A percentile compares a stretch with the other conserved stretches of the same genome.
phyloP scores from a whole-genome alignment of 2,329 filamentous ascomycete genomes.

The Periconia digitata region DNA sequence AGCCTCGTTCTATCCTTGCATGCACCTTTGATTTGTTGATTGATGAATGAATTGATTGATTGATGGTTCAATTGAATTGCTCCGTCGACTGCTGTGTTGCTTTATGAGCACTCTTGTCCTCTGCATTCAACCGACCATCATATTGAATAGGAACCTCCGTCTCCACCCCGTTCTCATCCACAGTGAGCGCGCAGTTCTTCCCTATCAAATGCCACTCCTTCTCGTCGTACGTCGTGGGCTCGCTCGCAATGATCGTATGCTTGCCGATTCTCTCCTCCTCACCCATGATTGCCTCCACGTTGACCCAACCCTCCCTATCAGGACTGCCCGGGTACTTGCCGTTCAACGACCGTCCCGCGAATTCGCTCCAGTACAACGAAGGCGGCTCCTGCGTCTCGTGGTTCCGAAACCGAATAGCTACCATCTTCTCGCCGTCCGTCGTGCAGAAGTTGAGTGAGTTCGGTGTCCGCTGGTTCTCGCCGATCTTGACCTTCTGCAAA shows the following conservation, averaged over 20 bases:
- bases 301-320: slow-evolving; percentile 41
- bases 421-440: slow-evolving; percentile 53
- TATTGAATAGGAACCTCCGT: slow-evolving; percentile 42
- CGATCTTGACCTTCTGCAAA: slow-evolving; percentile 49
- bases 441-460: slow-evolving; percentile 57
- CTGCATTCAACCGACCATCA: slow-evolving; percentile 42
- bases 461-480: slow-evolving; percentile 42
- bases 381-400: slow-evolving; percentile 55
- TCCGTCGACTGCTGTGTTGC: background rate
- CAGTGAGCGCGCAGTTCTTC: slow-evolving; percentile 50
- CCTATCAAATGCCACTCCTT: slow-evolving; percentile 55
- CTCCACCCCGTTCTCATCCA: slow-evolving; percentile 45
- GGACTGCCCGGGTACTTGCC: slow-evolving; percentile 55
- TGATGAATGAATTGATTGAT: too few species aligned
- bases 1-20: too few species aligned
- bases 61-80: too few species aligned
- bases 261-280: slow-evolving; percentile 49
- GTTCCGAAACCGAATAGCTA: slow-evolving; percentile 57
- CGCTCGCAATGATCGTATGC: slow-evolving; percentile 57
- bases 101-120: slow-evolving; percentile 37
- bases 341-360: slow-evolving; percentile 56
- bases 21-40: too few species aligned
- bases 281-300: slow-evolving; percentile 37
- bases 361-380: slow-evolving; percentile 53
- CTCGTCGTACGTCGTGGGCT: slow-evolving; percentile 57